These are phyloP conservation scores for Physaria fendleri DNA, from an alignment of 345 rosid species.

Conservation along the genomic window DNA sequence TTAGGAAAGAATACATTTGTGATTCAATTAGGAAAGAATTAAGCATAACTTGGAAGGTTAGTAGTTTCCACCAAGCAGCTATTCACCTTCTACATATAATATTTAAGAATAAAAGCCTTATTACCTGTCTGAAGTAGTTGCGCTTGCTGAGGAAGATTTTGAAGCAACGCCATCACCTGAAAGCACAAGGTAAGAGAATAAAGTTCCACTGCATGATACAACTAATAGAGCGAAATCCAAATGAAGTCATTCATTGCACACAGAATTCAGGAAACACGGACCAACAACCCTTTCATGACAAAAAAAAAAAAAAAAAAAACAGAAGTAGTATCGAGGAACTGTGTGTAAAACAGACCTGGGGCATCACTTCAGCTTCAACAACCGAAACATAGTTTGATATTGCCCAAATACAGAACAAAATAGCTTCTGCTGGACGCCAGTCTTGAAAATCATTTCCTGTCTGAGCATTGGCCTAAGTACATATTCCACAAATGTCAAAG, in stretches of 20 bases:
- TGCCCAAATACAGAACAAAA: conserved; percentile 87
- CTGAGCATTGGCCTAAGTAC: conserved; percentile 58
- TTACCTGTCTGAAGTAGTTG: conserved; percentile 92
- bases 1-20: conserved; percentile 2
- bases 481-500: conserved; percentile 14
- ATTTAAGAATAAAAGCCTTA: conserved; percentile 15
- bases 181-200: conserved; percentile 15
- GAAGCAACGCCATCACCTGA: conserved; percentile 85
- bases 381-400: conserved; percentile 78
- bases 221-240: conserved; percentile 2
- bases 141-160: conserved; percentile 80
- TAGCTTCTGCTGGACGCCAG: conserved; percentile 98
- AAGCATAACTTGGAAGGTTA: conserved; percentile 10
- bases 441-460: conserved; percentile 60
- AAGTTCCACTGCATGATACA: not conserved
- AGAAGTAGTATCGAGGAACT: conserved; percentile 9
- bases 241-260: conserved; percentile 1
- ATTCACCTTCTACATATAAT: conserved; percentile 2
- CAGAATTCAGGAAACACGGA: not conserved
- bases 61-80: conserved; percentile 13
- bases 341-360: conserved; percentile 51
- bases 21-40: not conserved
- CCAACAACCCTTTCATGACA: not conserved
- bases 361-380: conserved; percentile 84
- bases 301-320: not conserved